phyloP scores from a whole-genome alignment of 2,329 filamentous ascomycete genomes.

The Plectosphaerella cucumerina region DNA sequence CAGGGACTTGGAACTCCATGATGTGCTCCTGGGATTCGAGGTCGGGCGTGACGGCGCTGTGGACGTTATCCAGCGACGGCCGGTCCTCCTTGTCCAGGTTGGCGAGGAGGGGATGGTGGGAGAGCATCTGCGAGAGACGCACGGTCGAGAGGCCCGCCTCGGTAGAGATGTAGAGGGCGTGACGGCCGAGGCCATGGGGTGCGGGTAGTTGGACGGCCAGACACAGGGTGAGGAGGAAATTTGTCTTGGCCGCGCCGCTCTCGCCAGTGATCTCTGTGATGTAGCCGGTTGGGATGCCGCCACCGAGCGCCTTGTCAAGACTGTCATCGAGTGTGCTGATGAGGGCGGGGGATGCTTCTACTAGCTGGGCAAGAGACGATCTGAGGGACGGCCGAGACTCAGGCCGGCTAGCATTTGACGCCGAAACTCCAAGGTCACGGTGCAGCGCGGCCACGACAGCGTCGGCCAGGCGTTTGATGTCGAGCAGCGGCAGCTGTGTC shows the following conservation, averaged over 20 bases:
- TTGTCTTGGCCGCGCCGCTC: constrained; percentile 92
- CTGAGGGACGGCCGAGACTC: constrained; percentile 3
- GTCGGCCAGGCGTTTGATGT: constrained; percentile 69
- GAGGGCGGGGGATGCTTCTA: constrained; percentile 27
- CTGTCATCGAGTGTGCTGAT: constrained; percentile 78
- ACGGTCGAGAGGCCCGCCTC: constrained; percentile 80
- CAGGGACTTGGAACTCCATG: constrained; percentile 84
- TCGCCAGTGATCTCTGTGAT: constrained; percentile 90
- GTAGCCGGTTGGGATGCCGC: constrained; percentile 76
- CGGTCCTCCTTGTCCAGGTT: constrained; percentile 18
- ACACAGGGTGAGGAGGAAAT: constrained; percentile 81
- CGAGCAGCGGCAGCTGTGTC: constrained; percentile 74
- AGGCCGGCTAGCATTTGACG: neutral
- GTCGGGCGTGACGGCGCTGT: constrained; percentile 80
- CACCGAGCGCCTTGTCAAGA: constrained; percentile 67
- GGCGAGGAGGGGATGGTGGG: constrained; percentile 57
- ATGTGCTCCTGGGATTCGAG: constrained; percentile 96
- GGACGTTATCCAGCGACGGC: constrained; percentile 70
- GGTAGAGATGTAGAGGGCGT: constrained; percentile 91
- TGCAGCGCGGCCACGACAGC: constrained; percentile 66
- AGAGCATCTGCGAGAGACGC: constrained; percentile 76
- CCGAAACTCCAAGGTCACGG: constrained; percentile 41
- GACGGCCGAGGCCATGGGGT: constrained; percentile 64
- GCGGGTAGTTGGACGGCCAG: constrained; percentile 78
- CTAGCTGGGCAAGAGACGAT: constrained; percentile 6